Percentiles rank a stretch among this genome's conserved stretches.
Conservation (phyloP, 2,329 filamentous ascomycete species). For the Ambrosiella cleistominuta region DNA sequence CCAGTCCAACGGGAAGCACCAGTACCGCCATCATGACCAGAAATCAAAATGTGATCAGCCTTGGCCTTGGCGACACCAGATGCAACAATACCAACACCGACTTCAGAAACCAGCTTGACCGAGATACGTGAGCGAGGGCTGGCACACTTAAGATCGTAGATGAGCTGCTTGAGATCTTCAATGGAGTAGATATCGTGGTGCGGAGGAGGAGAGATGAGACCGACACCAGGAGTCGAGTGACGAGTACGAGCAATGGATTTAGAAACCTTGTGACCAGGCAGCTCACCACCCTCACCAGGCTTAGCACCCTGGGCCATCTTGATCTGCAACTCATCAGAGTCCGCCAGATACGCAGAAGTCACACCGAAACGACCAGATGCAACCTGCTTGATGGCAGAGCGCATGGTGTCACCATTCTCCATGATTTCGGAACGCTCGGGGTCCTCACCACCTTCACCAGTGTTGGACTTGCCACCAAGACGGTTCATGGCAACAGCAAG, state of each 20-base stretch:
- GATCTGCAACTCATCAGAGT: slow-evolving; percentile 92
- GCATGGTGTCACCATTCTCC: slow-evolving; percentile 90
- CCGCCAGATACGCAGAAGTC: slow-evolving; percentile 82
- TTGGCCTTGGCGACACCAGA: slow-evolving; percentile 96
- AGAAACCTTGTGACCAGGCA: slow-evolving; percentile 92
- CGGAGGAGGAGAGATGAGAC: slow-evolving; percentile 85
- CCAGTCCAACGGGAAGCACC: slow-evolving; percentile 95
- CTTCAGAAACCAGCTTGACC: slow-evolving; percentile 94
- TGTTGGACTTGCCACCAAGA: slow-evolving; percentile 92
- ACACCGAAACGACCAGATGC: slow-evolving; percentile 93
- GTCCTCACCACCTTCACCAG: slow-evolving; percentile 91
- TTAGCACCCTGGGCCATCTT: slow-evolving; percentile 99
- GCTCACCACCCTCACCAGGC: slow-evolving; percentile 91
- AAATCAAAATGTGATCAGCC: slow-evolving; percentile 91
- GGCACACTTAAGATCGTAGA: slow-evolving; percentile 93
- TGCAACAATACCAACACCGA: slow-evolving; percentile 90
- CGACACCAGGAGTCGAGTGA: slow-evolving; percentile 90
- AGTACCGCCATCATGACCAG: slow-evolving; percentile 90
- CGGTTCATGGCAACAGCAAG: slow-evolving; percentile 94
- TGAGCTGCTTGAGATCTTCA: slow-evolving; percentile 91
- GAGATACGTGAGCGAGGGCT: slow-evolving; percentile 84
- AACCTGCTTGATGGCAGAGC: slow-evolving; percentile 94
- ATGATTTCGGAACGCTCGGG: slow-evolving; percentile 73
- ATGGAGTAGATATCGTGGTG: slow-evolving; percentile 99
- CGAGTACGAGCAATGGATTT: slow-evolving; percentile 84